Percentiles rank a stretch among this genome's conserved stretches.
phyloP scores from a whole-genome alignment of 202 grass and related monocot genomes.

The Elaeis oleifera region DNA sequence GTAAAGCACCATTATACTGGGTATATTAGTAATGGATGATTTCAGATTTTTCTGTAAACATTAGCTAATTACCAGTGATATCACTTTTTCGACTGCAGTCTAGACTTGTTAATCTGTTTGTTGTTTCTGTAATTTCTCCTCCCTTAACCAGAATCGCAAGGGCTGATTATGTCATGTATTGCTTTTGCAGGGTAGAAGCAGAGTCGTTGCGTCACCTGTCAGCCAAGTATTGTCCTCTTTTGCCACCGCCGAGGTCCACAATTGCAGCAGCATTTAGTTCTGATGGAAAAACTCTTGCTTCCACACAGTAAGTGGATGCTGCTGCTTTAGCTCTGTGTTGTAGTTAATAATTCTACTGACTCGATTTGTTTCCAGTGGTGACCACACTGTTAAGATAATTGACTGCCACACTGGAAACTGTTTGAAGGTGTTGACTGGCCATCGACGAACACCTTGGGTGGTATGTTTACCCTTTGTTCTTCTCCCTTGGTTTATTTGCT shows the following conservation, averaged over 20 bases:
- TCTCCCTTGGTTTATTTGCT: too few relatives aligned
- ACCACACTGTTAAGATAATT: constrained; percentile 99
- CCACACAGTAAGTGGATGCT: constrained; percentile 71
- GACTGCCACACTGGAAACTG: constrained; percentile 89
- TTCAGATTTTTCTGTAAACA: too few relatives aligned
- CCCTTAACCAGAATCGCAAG: too few relatives aligned
- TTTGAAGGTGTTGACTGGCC: constrained; percentile 85
- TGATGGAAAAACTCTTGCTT: constrained; percentile 91
- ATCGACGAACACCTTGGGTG: constrained; percentile 98
- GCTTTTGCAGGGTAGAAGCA: constrained; percentile 72
- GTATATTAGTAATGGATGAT: too few relatives aligned
- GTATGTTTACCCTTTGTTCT: constrained; percentile 42
- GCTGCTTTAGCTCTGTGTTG: constrained; percentile 17
- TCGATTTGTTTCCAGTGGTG: constrained; percentile 53
- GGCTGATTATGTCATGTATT: constrained; percentile 11
- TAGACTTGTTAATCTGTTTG: too few relatives aligned
- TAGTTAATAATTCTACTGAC: constrained; percentile 21
- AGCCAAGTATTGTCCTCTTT: constrained; percentile 87
- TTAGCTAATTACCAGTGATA: too few relatives aligned
- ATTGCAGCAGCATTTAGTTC: constrained; percentile 99
- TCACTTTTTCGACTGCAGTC: too few relatives aligned
- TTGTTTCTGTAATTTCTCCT: too few relatives aligned
- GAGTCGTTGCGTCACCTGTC: constrained; percentile 66
- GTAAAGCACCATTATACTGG: constrained; percentile 31
- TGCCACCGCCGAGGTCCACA: constrained; percentile 88